Evolutionary conservation across 805 yeast genomes (phyloP).

Genomic region (Wickerhamiella qilinensis): DNA sequence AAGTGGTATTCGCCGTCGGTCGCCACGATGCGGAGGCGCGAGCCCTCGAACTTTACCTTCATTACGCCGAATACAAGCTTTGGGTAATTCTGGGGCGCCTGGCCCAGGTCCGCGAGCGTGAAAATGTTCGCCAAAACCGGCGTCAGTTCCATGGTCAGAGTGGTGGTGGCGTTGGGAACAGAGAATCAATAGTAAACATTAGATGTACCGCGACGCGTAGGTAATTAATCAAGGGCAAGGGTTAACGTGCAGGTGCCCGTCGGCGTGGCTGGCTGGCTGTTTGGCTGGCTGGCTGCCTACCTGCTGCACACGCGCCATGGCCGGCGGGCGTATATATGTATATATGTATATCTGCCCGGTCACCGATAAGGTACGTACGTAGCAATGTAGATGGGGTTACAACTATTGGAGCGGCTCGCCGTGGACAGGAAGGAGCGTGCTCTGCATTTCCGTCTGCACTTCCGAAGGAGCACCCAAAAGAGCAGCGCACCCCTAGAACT

Average conservation of each 20-base stretch:
- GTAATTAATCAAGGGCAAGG: neutral
- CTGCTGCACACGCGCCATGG: too few species aligned
- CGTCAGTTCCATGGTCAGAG: neutral
- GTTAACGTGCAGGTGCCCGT: too few species aligned
- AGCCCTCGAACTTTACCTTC: neutral
- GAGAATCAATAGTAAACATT: neutral
- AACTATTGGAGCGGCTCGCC: too few species aligned
- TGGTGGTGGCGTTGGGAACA: neutral
- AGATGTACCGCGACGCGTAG: neutral
- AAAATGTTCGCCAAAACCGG: neutral
- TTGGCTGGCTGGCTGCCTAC: neutral
- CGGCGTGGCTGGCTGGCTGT: neutral
- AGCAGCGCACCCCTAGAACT: too few species aligned
- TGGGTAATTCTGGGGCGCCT: neutral
- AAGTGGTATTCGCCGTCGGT: constrained; percentile 3
- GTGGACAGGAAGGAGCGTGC: too few species aligned
- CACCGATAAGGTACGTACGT: too few species aligned
- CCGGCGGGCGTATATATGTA: too few species aligned
- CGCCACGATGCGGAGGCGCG: constrained; percentile 1
- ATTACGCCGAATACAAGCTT: neutral
- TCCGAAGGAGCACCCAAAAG: too few species aligned
- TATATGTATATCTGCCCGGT: too few species aligned
- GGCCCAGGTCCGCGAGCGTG: neutral
- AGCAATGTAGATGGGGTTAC: too few species aligned
- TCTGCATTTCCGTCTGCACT: too few species aligned